Evolutionary conservation across 2,329 filamentous ascomycete genomes (phyloP).

Genomic region (Trichophyton verrucosum): DNA sequence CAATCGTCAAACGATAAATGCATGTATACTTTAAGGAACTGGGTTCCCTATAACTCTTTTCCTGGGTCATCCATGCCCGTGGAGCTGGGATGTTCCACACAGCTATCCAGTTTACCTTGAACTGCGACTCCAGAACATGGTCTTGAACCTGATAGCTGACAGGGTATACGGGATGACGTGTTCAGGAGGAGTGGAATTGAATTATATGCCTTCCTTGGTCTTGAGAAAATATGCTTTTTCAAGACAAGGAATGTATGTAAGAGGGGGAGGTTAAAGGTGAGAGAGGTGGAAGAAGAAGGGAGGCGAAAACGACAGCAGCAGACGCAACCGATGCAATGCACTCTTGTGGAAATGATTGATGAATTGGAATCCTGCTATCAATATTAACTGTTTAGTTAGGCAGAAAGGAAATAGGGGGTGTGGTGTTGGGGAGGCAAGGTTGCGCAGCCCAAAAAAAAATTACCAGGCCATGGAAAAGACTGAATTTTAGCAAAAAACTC

Average conservation of each 20-base stretch:
- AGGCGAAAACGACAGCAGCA: background rate
- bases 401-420: conserved; percentile 1
- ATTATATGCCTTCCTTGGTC: background rate
- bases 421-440: background rate
- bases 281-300: background rate
- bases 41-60: background rate
- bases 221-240: background rate
- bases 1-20: conserved; percentile 25
- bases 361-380: background rate
- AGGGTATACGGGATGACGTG: conserved; percentile 2
- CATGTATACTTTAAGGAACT: background rate
- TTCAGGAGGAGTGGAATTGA: background rate
- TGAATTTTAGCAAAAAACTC: background rate
- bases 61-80: conserved; percentile 3
- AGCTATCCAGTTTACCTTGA: background rate
- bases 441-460: background rate
- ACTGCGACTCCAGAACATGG: background rate
- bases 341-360: background rate
- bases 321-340: background rate
- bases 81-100: background rate
- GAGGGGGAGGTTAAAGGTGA: background rate
- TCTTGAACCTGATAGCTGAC: background rate
- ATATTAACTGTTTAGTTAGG: background rate
- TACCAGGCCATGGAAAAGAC: background rate
- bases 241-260: background rate